A percentile compares a stretch with the other conserved stretches of the same genome.
These are phyloP conservation scores for Eimeria acervulina DNA, from an alignment of 169 alveolate species.

Conservation along the genomic window DNA sequence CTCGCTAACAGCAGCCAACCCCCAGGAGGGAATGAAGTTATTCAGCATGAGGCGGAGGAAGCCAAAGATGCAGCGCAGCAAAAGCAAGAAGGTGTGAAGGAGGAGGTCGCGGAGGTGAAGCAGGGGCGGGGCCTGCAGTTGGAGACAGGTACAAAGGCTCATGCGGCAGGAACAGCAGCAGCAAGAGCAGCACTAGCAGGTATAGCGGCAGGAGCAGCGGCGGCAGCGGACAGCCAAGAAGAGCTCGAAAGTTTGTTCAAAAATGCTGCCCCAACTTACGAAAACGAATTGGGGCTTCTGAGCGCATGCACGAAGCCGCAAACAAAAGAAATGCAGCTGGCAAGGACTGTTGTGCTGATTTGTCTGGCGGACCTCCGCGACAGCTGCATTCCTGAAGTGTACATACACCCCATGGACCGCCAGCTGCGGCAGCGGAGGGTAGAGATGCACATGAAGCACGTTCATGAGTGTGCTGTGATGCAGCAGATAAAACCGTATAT, in stretches of 20 bases:
- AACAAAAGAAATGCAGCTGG: slow-evolving; percentile 11
- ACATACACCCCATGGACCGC: slow-evolving; percentile 13
- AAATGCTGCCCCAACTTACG: too few relatives aligned
- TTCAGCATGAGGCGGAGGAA: background rate
- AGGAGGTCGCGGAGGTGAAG: background rate
- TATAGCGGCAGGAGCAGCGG: too few relatives aligned
- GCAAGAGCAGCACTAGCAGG: background rate
- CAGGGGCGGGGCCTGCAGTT: slow-evolving; percentile 4
- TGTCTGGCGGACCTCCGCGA: slow-evolving; percentile 79
- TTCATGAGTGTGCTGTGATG: background rate
- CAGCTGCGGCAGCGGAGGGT: slow-evolving; percentile 33
- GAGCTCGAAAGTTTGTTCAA: too few relatives aligned
- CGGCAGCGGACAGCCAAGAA: too few relatives aligned
- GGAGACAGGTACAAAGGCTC: background rate
- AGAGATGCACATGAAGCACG: slow-evolving; percentile 60
- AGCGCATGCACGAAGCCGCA: background rate
- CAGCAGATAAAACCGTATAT: slow-evolving; percentile 54
- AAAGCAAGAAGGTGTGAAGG: background rate
- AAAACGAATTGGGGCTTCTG: too few relatives aligned
- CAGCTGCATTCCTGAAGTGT: slow-evolving; percentile 48
- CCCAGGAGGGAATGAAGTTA: too few relatives aligned
- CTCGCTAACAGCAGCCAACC: too few relatives aligned
- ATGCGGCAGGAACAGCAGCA: slow-evolving; percentile 6
- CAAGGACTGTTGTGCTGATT: slow-evolving; percentile 49
- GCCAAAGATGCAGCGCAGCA: background rate